Evolutionary conservation across 2,329 filamentous ascomycete genomes (phyloP).

Genomic region (Trichoderma hamatum): DNA sequence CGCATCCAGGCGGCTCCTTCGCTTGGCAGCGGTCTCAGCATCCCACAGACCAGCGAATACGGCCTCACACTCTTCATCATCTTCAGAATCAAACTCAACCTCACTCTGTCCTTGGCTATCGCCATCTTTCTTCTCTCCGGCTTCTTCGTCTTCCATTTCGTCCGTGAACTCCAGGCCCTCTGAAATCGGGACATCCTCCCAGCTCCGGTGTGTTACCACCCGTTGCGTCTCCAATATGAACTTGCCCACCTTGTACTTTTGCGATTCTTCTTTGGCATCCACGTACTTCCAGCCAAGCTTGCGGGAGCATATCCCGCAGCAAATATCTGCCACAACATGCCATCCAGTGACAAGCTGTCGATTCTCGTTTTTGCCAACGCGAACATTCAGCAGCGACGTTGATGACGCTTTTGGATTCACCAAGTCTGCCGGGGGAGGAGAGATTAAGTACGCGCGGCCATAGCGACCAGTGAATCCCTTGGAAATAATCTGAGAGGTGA

Average conservation of each 20-base stretch:
- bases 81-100: constrained; percentile 24
- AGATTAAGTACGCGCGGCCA: constrained; percentile 65
- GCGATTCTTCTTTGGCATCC: constrained; percentile 60
- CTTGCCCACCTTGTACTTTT: constrained; percentile 70
- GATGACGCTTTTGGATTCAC: constrained; percentile 32
- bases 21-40: constrained; percentile 52
- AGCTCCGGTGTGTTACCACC: constrained; percentile 55
- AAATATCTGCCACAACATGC: constrained; percentile 67
- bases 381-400: constrained; percentile 56
- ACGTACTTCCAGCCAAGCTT: constrained; percentile 71
- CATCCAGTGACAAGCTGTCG: constrained; percentile 64
- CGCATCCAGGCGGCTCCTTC: constrained; percentile 46
- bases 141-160: constrained; percentile 16
- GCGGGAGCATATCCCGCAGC: constrained; percentile 57
- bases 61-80: constrained; percentile 67
- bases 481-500: constrained; percentile 62
- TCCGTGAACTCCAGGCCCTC: constrained; percentile 26
- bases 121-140: neutral
- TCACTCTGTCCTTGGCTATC: neutral
- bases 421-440: constrained; percentile 37
- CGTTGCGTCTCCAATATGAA: constrained; percentile 67
- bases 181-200: constrained; percentile 46
- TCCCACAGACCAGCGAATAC: constrained; percentile 67
- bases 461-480: constrained; percentile 69
- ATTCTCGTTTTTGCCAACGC: constrained; percentile 56